Percentiles rank a stretch among this genome's conserved stretches.
Evolutionary conservation across 768 basidiomycete species (phyloP).

Genomic region (Cubamyces sp.): DNA sequence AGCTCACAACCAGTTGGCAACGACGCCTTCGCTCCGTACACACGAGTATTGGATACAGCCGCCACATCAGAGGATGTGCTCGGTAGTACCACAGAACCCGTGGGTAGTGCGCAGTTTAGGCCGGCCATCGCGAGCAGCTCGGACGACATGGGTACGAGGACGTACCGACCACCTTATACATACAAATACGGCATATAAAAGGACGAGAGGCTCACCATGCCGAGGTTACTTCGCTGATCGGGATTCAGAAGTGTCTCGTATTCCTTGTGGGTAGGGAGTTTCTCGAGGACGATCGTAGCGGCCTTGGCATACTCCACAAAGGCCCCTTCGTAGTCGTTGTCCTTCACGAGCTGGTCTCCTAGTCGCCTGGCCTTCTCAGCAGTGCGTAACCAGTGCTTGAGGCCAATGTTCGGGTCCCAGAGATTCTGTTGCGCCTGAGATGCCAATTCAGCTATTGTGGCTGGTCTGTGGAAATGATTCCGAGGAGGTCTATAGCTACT

Average conservation of each 20-base stretch:
- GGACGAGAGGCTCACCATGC: conserved; percentile 52
- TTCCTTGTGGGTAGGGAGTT: conserved; percentile 72
- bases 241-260: conserved; percentile 58
- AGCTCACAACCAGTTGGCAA: too few relatives aligned
- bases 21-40: too few relatives aligned
- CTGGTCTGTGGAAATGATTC: conserved; percentile 43
- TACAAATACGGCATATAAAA: too few relatives aligned
- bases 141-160: too few relatives aligned
- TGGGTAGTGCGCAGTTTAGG: too few relatives aligned
- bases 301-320: conserved; percentile 75
- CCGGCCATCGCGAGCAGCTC: too few relatives aligned
- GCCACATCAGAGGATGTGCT: too few relatives aligned
- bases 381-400: conserved; percentile 68
- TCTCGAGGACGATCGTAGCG: conserved; percentile 79
- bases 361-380: conserved; percentile 66
- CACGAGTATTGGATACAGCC: too few relatives aligned
- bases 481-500: conserved; percentile 3
- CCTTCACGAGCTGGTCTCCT: conserved; percentile 50
- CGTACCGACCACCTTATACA: too few relatives aligned
- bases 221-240: conserved; percentile 68
- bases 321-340: conserved; percentile 67
- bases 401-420: conserved; percentile 59
- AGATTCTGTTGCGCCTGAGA: conserved; percentile 57
- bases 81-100: too few relatives aligned
- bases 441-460: conserved; percentile 69